Conservation (phyloP, 73 alveolate species). For the Paramecium tetraurelia region DNA sequence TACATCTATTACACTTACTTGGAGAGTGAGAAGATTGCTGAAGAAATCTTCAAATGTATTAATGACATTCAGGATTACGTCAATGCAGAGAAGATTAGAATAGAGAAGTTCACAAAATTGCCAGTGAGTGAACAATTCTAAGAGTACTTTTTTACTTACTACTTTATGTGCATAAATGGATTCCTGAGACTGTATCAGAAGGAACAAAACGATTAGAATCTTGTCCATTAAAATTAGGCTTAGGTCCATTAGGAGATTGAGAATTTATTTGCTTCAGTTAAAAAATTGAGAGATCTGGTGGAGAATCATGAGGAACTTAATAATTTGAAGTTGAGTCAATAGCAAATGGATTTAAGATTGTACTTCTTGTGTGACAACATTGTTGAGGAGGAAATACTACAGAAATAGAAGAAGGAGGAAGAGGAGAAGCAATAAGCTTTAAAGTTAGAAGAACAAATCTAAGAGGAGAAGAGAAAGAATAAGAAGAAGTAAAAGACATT, state of each 20-base stretch:
- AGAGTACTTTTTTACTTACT: slow-evolving; percentile 31
- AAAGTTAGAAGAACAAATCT: not conserved
- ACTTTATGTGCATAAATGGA: not conserved
- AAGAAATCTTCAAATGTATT: slow-evolving; percentile 52
- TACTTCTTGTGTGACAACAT: slow-evolving; percentile 12
- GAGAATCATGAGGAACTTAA: not conserved
- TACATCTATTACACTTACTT: slow-evolving; percentile 50
- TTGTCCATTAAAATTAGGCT: slow-evolving; percentile 15
- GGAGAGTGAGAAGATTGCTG: slow-evolving; percentile 61
- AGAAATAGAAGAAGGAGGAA: not conserved
- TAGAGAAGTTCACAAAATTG: not conserved
- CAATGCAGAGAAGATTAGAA: slow-evolving; percentile 26
- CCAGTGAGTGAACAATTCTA: slow-evolving; percentile 7
- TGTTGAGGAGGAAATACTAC: not conserved
- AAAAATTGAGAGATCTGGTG: not conserved
- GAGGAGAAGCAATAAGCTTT: not conserved
- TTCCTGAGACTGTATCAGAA: not conserved
- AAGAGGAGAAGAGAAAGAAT: not conserved
- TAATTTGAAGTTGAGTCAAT: not conserved
- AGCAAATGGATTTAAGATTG: not conserved
- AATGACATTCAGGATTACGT: slow-evolving; percentile 34
- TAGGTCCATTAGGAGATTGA: slow-evolving; percentile 24
- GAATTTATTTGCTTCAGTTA: not conserved
- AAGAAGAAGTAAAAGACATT: not conserved
- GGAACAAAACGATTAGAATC: not conserved